Evolutionary conservation across 2,329 filamentous ascomycete species (phyloP).

Genomic region (Myriosclerotinia curreyana): DNA sequence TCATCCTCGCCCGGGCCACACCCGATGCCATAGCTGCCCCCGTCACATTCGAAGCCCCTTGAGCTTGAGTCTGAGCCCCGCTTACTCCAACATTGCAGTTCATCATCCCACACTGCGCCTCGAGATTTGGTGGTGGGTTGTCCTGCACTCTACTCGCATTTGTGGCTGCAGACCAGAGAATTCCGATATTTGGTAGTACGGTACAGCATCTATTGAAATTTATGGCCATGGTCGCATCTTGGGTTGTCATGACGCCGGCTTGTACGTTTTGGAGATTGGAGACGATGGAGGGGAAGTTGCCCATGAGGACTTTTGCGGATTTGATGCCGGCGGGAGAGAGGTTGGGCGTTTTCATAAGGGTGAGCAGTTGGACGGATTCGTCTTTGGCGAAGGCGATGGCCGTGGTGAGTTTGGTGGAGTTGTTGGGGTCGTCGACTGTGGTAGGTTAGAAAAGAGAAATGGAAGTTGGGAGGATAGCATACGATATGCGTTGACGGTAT

Average conservation of each 20-base stretch:
- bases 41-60: not conserved
- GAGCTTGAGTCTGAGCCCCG: constrained; percentile 16
- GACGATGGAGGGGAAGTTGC: constrained; percentile 28
- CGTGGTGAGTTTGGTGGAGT: constrained; percentile 21
- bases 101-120: constrained; percentile 26
- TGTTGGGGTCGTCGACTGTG: constrained; percentile 20
- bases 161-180: constrained; percentile 23
- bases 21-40: not conserved
- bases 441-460: not conserved
- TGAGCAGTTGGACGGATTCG: constrained; percentile 26
- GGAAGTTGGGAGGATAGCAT: not conserved
- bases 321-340: constrained; percentile 23
- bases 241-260: constrained; percentile 24
- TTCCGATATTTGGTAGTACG: constrained; percentile 25
- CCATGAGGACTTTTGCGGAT: constrained; percentile 27
- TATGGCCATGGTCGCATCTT: constrained; percentile 26
- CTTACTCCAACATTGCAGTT: constrained; percentile 24
- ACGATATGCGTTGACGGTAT: constrained; percentile 28
- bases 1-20: no score
- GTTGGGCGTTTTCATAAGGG: constrained; percentile 25
- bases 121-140: constrained; percentile 22
- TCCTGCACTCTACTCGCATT: constrained; percentile 23
- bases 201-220: constrained; percentile 30
- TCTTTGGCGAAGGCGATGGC: constrained; percentile 29
- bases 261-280: constrained; percentile 25